Evolutionary conservation across 805 yeast genomes (phyloP), one percentile per base, ranked within the genome.

Genomic region (Isabelozyma rhagii): DNA sequence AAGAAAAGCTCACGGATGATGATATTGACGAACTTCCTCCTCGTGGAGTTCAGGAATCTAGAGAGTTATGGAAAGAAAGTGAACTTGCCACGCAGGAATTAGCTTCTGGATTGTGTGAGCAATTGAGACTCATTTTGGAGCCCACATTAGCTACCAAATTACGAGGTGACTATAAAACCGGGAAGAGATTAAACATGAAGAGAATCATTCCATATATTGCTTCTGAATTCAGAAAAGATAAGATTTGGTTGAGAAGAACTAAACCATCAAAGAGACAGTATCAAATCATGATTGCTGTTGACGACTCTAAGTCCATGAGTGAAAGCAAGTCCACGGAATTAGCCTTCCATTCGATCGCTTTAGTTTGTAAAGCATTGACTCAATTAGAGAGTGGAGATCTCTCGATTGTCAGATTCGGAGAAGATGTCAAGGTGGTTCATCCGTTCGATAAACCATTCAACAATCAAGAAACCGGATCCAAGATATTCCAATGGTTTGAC

Each of bases 141-240:
- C 99, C 99, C 4, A 94, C 99, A 0, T 74, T 89, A 52, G 96
- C 97, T n/a, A 93, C 98, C 3, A 94, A 94, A 66, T 75, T 94
- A 50, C 83, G 81, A 54, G 99, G 99, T 63, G 99, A 94, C 66
- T 94, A 90, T 71, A 91, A 92, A 69, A 92, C 97, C 1, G 99
- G 99, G 67, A 94, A 94, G 67, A 79, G 99, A 57, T 80, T 94
- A 60, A 94, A 94, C 69, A 92, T 94, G 98, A 94, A 93, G 76
- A 80, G 97, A 57, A 94, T 94, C 60, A 94, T 94, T 61, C 96
- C 98, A 6, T 94, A 93, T 68, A 94, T 94, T 74, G 99, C 99
- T 0, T 89, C 97, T 39, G 96, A 91, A 61, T 94, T 90, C 81
- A 84, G 96, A 62, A 94, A 94, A 67, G 99, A 94, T 68, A 94